phyloP scores from a whole-genome alignment of 768 basidiomycete genomes.

The Sarcodon sp. region DNA sequence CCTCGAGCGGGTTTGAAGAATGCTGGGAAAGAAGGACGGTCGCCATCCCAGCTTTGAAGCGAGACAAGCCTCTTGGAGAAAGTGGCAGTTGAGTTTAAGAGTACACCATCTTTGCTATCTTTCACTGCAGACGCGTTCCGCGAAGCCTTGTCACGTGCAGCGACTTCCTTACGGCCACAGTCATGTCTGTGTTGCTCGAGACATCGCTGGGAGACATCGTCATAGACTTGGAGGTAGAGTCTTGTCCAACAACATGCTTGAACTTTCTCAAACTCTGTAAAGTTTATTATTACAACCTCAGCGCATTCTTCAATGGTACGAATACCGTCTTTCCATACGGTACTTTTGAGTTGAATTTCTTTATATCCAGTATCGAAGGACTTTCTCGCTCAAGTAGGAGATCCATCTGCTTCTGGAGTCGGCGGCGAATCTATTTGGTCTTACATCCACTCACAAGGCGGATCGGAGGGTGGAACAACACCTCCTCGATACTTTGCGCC shows the following conservation, averaged over 20 bases:
- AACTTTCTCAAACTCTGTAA: conserved; percentile 99
- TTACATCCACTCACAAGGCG: conserved; percentile 35
- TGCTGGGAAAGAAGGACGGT: conserved; percentile 44
- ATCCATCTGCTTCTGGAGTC: conserved; percentile 88
- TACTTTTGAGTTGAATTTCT: background rate
- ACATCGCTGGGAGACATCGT: conserved; percentile 96
- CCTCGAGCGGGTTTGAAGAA: conserved; percentile 65
- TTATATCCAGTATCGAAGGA: conserved; percentile 77
- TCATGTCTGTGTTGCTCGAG: conserved; percentile 93
- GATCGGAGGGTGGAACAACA: background rate
- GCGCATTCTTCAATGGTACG: conserved; percentile 97
- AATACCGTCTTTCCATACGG: conserved; percentile 3
- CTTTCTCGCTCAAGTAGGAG: conserved; percentile 93
- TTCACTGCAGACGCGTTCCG: background rate
- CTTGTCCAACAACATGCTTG: conserved; percentile 82
- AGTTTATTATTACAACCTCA: conserved; percentile 92
- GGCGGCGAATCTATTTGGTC: conserved; percentile 91
- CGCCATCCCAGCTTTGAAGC: conserved; percentile 18
- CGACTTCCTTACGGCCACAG: background rate
- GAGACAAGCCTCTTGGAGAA: background rate
- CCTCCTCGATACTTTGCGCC: conserved; percentile 80
- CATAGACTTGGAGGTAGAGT: conserved; percentile 87
- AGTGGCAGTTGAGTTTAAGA: background rate
- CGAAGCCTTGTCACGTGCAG: background rate
- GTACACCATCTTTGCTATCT: background rate